These are phyloP conservation scores for Irineochytrium annulatum DNA, from an alignment of 192 early-diverging fungal genomes.

Conservation along the genomic window DNA sequence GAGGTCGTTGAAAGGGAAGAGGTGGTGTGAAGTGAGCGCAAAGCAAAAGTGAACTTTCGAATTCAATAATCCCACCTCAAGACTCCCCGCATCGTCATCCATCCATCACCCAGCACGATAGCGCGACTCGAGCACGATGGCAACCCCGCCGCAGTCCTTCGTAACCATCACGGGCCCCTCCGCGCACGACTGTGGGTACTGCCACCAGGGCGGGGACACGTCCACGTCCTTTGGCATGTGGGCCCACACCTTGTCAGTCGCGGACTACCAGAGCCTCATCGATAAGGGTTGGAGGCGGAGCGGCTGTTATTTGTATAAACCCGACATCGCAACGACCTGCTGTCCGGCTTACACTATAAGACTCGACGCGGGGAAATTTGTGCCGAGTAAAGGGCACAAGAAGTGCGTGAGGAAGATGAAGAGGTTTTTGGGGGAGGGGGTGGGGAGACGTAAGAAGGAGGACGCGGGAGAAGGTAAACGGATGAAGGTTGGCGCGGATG, in stretches of 20 bases:
- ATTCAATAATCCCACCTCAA: background rate
- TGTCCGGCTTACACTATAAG: slow-evolving; percentile 76
- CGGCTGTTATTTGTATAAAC: slow-evolving; percentile 73
- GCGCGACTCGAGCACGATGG: background rate
- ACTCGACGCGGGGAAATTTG: slow-evolving; percentile 52
- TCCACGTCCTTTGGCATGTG: slow-evolving; percentile 61
- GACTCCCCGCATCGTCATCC: background rate
- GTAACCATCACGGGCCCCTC: slow-evolving; percentile 16
- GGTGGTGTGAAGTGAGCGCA: background rate
- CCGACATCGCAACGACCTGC: slow-evolving; percentile 59
- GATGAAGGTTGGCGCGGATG: background rate
- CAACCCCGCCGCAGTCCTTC: background rate
- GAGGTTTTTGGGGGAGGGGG: slow-evolving; percentile 43
- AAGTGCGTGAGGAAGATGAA: slow-evolving; percentile 63
- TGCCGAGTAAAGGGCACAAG: slow-evolving; percentile 58
- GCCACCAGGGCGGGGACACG: slow-evolving; percentile 41
- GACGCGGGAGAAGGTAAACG: slow-evolving; percentile 24
- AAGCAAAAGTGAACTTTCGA: background rate
- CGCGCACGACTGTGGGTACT: slow-evolving; percentile 81
- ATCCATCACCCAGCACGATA: background rate
- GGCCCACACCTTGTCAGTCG: slow-evolving; percentile 47
- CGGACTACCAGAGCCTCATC: slow-evolving; percentile 62
- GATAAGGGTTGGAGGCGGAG: slow-evolving; percentile 74
- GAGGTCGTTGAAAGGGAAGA: background rate
- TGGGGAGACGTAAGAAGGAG: slow-evolving; percentile 58